Conservation (phyloP, 2,329 filamentous ascomycete species). For the Nemania sp. region DNA sequence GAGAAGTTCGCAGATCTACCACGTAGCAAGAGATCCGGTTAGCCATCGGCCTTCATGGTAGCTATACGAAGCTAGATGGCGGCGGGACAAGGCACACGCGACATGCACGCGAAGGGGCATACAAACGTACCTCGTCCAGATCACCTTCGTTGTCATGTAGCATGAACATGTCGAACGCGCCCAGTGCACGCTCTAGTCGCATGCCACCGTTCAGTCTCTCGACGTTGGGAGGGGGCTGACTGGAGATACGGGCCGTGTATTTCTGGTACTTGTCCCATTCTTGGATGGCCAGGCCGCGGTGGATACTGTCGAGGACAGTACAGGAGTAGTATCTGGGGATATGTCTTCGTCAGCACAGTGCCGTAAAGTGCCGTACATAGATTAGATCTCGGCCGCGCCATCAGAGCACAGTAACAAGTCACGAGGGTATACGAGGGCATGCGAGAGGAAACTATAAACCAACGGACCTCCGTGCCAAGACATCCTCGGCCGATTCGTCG, state of each 20-base stretch:
- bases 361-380: too few species aligned
- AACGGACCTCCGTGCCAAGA: constrained; percentile 62
- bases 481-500: constrained; percentile 66
- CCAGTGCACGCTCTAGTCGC: constrained; percentile 72
- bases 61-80: too few species aligned
- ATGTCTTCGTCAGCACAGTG: too few species aligned
- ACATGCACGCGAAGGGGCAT: too few species aligned
- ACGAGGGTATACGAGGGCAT: background rate
- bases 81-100: too few species aligned
- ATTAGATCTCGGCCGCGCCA: too few species aligned
- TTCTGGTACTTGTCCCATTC: constrained; percentile 68
- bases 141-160: constrained; percentile 74
- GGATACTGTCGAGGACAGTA: constrained; percentile 75
- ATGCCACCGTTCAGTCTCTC: constrained; percentile 52
- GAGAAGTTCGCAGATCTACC: constrained; percentile 64
- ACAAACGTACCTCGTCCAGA: constrained; percentile 62
- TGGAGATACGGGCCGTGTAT: constrained; percentile 36
- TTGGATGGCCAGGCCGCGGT: constrained; percentile 76
- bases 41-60: background rate
- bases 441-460: background rate
- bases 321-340: constrained; percentile 70
- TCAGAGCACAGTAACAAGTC: background rate
- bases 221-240: constrained; percentile 32
- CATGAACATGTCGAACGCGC: constrained; percentile 88
- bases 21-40: background rate